phyloP scores from a whole-genome alignment of 176 grass and related monocot species.

The Pharus latifolius region DNA sequence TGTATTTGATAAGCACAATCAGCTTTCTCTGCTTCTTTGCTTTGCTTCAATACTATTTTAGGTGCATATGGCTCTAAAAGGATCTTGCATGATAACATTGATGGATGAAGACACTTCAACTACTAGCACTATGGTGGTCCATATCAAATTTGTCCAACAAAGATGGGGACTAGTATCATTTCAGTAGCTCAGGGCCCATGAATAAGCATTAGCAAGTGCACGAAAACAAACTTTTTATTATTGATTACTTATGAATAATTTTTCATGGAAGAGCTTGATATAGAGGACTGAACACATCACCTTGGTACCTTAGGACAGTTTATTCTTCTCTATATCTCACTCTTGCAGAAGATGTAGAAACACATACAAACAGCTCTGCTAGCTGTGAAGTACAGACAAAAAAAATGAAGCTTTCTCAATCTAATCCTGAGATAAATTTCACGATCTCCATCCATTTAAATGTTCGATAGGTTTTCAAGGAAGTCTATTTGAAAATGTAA shows the following conservation, averaged over 20 bases:
- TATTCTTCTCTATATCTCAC: not conserved
- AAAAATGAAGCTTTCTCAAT: not conserved
- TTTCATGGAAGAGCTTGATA: not conserved
- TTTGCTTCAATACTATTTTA: not conserved
- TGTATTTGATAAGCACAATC: not conserved
- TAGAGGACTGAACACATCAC: not conserved
- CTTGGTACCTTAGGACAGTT: not conserved
- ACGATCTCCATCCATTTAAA: not conserved
- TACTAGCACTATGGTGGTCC: not conserved
- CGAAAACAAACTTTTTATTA: not conserved
- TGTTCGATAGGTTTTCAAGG: not conserved
- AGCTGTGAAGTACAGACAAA: not conserved
- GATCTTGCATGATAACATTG: constrained; percentile 3
- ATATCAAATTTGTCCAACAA: not conserved
- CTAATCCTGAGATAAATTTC: not conserved
- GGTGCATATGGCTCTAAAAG: not conserved
- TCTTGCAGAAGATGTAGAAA: not conserved
- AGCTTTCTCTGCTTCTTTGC: not conserved
- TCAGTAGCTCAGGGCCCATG: not conserved
- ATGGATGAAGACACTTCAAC: not conserved
- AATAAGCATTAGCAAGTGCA: not conserved
- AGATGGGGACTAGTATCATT: not conserved
- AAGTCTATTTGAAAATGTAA: not conserved
- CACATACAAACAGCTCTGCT: not conserved
- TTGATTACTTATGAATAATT: not conserved